phyloP scores from a whole-genome alignment of 257 asterid species.

The Solanum chmielewskii region DNA sequence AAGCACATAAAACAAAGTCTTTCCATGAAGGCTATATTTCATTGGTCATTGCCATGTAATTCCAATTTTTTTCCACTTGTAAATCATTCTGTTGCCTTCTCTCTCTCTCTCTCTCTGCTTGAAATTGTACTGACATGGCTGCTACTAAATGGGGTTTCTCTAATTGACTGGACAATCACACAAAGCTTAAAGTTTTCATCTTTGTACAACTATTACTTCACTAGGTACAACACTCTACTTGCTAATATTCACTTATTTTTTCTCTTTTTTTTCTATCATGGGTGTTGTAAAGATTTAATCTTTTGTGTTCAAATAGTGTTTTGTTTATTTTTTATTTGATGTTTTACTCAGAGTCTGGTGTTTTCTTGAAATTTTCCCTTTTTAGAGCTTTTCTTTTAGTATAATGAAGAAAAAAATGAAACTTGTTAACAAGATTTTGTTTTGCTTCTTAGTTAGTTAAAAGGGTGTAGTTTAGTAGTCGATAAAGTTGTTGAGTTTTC shows the following conservation, averaged over 20 bases:
- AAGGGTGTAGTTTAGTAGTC: neutral
- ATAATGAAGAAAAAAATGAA: neutral
- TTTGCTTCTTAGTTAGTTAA: neutral
- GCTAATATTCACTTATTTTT: neutral
- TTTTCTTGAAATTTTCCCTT: neutral
- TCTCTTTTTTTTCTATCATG: neutral
- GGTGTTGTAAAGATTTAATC: neutral
- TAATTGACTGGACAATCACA: neutral
- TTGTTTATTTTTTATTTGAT: neutral
- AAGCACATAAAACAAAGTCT: conserved; percentile 4
- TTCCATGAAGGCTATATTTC: conserved; percentile 21
- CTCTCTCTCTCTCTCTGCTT: conserved; percentile 4
- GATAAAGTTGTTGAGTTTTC: neutral
- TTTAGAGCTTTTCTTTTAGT: neutral
- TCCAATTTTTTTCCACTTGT: conserved; percentile 9
- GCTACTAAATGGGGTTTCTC: conserved; percentile 14
- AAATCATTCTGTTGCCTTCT: neutral
- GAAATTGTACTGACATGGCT: conserved; percentile 36
- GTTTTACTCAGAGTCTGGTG: neutral
- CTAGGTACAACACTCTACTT: neutral
- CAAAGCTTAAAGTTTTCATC: neutral
- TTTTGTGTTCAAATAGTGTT: neutral
- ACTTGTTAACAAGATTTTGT: neutral
- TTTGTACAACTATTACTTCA: neutral
- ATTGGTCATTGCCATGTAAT: conserved; percentile 26